A percentile compares a stretch with the other conserved stretches of the same genome.
These are phyloP conservation scores for Penicillium brevicompactum DNA, from an alignment of 2,329 filamentous ascomycete species.

Conservation along the genomic window DNA sequence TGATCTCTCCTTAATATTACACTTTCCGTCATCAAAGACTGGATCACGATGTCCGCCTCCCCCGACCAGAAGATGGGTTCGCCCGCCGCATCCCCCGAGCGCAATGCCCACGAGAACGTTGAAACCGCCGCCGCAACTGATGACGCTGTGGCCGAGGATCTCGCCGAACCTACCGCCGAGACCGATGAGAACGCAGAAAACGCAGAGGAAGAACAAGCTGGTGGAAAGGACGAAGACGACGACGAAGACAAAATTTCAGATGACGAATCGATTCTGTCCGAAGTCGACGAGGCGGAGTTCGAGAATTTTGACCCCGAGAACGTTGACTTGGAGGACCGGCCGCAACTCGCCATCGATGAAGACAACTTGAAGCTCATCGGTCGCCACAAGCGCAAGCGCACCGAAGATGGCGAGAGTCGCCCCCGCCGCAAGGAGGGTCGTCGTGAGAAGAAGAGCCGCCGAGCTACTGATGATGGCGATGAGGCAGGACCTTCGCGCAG, in stretches of 20 bases:
- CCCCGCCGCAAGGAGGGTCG: slow-evolving; percentile 69
- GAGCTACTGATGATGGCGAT: slow-evolving; percentile 66
- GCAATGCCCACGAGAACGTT: slow-evolving; percentile 27
- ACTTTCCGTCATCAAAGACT: background rate
- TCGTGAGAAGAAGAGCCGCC: slow-evolving; percentile 66
- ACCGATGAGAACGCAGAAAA: slow-evolving; percentile 23
- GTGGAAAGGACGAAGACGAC: slow-evolving; percentile 26
- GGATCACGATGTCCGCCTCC: slow-evolving; percentile 40
- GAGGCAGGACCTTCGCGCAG: slow-evolving; percentile 52
- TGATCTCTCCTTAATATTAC: background rate
- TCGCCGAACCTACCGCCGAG: slow-evolving; percentile 16
- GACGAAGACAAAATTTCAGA: slow-evolving; percentile 54
- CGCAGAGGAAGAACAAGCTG: slow-evolving; percentile 14
- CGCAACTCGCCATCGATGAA: slow-evolving; percentile 61
- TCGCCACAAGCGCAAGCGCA: slow-evolving; percentile 66
- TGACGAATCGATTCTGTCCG: slow-evolving; percentile 64
- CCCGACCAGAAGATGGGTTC: slow-evolving; percentile 33
- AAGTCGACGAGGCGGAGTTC: slow-evolving; percentile 67
- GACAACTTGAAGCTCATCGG: slow-evolving; percentile 63
- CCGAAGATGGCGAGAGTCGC: slow-evolving; percentile 62
- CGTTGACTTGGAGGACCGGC: slow-evolving; percentile 62
- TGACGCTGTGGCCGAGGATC: slow-evolving; percentile 16
- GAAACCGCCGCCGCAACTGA: slow-evolving; percentile 30
- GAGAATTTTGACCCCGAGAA: slow-evolving; percentile 65
- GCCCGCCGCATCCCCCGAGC: slow-evolving; percentile 25